Base-by-base conservation (phyloP, 768 basidiomycete genomes). In the Termitomyces sp. region DNA sequence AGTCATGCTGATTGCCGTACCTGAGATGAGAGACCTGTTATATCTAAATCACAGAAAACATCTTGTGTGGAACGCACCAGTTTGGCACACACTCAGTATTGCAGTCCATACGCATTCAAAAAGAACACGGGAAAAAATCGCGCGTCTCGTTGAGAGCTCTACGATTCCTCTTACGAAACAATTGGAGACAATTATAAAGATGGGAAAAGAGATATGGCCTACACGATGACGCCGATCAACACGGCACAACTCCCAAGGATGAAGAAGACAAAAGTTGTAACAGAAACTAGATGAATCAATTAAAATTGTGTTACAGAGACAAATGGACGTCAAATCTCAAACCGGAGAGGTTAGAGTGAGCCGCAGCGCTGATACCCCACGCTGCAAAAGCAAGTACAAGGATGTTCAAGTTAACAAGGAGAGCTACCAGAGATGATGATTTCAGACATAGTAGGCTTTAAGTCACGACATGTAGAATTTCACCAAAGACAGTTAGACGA, bases 51-150 rank as follows among this genome's bases (percentile, higher is more conserved):
- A 22, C 55, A 26, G 16, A 9, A 29, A 12, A 41, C 20, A 62
- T 33, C 15, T 12, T 29, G 46, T n/a, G 6, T 28, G 12, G 48
- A 13, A 64, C 77, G 58, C 57, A 83, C 86, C 79, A 36, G 83
- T 72, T 55, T 86, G 80, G 33, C 84, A 65, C 6, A 76, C 52
- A 58, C 78, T 76, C 60, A 83, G 66, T 10, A 80, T 57, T 7
- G 70, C 75, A 7, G 81, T 76, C 85, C 86, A 88, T 18, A 59
- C 64, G 61, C 82, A 85, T 65, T 89, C 87, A 29, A 81, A 67
- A 51, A 74, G 64, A 37, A 83, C 74, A 29, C 70, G 71, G 18
- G 80, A 76, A 24, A 75, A 75, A 54, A 67, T 77, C 3, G 70
- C 67, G 39, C 64, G 68, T 8, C 72, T 68, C 54, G 70, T 61